Base-by-base conservation (phyloP, 805 yeast genomes). In the Zygosaccharomyces kombuchaensis region DNA sequence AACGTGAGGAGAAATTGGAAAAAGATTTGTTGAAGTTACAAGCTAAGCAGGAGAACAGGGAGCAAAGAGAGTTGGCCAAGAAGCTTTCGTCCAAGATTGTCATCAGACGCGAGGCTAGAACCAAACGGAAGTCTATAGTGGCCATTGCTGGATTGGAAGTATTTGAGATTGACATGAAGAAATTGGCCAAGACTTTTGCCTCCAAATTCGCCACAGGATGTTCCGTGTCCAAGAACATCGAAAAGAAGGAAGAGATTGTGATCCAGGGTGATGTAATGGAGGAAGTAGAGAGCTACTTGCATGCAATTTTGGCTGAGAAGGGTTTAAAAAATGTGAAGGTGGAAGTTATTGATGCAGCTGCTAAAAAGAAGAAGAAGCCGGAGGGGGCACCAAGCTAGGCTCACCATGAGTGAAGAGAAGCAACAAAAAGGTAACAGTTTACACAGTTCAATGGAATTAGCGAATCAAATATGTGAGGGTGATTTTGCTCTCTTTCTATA, bases 131-230 rank as follows among this genome's bases (percentile, higher is more conserved):
- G 66, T 87, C 84, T 60, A 85, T 89, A 45, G 83, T 89, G 43
- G 85, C 95, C 17, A 83, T 90, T 41, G 76, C 85, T 14, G 96
- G 96, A 12, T 74, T 90, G 52, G 97, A 91, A 62, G 87, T 89
- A 31, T 84, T 88, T 62, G 91, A 83, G 50, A 77, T 88, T 50
- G 96, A 90, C 62, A 77, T 87, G 79, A 90, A 90, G 72, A 90
- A 89, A 62, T 73, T 88, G 54, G 86, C 96, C 36, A 91, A 91
- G 74, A 82, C 89, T 0, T 90, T 91, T 67, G 93, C 97, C 0
- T 83, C 93, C 29, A 88, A 86, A 66, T 90, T 91, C 62, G 98
- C 98, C 10, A 90, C 97, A 7, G 98, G 98, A 42, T 91, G 96
- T 23, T 81, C 93, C 17, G 96, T 90, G 10, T 82, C 89, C 3